A percentile compares a stretch with the other conserved stretches of the same genome.
phyloP scores from a whole-genome alignment of 495 filamentous ascomycete species.

The Terfezia claveryi region DNA sequence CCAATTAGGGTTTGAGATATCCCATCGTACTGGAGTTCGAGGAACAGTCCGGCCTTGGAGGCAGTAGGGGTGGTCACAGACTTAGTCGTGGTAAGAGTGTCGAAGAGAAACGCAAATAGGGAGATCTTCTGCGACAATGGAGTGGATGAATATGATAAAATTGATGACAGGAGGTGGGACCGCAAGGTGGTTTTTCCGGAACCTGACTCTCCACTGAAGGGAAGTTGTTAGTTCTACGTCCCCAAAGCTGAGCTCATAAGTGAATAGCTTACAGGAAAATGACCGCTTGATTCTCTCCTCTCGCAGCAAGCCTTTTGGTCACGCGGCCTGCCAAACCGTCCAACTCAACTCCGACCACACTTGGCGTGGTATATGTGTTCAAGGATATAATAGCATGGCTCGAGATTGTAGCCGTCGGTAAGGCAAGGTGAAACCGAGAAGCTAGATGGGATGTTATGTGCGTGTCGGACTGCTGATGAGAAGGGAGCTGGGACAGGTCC shows the following conservation, averaged over 20 bases:
- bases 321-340: slow-evolving; percentile 69
- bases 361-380: slow-evolving; percentile 78
- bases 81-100: slow-evolving; percentile 93
- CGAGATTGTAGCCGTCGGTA: slow-evolving; percentile 70
- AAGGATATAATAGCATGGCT: slow-evolving; percentile 75
- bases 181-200: slow-evolving; percentile 89
- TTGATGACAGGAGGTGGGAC: slow-evolving; percentile 60
- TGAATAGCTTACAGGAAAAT: slow-evolving; percentile 56
- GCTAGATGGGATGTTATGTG: slow-evolving; percentile 88
- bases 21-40: slow-evolving; percentile 89
- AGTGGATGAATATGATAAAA: slow-evolving; percentile 72
- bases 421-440: slow-evolving; percentile 75
- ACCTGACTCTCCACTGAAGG: slow-evolving; percentile 69
- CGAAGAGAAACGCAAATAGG: slow-evolving; percentile 82
- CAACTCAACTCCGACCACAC: slow-evolving; percentile 35
- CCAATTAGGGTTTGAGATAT: slow-evolving; percentile 66
- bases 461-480: slow-evolving; percentile 88
- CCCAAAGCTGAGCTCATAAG: neutral
- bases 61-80: slow-evolving; percentile 84
- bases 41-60: slow-evolving; percentile 84
- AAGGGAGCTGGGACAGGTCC: slow-evolving; percentile 67
- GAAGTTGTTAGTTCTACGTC: neutral
- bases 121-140: slow-evolving; percentile 82
- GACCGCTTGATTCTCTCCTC: slow-evolving; percentile 78
- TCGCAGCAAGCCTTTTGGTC: slow-evolving; percentile 62